These are phyloP conservation scores for Ustilago tritici DNA, from an alignment of 1,284 basidiomycete genomes.

Conservation along the genomic window DNA sequence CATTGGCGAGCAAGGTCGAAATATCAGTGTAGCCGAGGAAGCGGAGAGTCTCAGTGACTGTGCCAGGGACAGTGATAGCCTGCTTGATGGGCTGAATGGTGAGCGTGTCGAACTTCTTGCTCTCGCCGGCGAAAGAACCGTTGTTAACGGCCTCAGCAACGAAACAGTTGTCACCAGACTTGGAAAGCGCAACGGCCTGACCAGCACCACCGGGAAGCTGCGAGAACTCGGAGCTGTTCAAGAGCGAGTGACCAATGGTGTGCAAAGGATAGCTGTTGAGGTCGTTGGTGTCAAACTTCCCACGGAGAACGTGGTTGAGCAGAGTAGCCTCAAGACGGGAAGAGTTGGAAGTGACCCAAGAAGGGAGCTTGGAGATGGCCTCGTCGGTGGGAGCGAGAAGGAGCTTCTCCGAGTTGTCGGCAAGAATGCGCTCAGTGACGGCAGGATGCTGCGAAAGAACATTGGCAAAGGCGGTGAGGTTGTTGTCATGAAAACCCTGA, in stretches of 20 bases:
- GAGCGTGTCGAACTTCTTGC: constrained; percentile 32
- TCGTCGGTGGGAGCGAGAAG: constrained; percentile 53
- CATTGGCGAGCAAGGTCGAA: constrained; percentile 28
- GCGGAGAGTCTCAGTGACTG: constrained; percentile 39
- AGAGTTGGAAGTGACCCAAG: constrained; percentile 48
- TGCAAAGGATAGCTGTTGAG: constrained; percentile 47
- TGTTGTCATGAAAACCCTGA: constrained; percentile 46
- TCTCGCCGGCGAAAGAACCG: constrained; percentile 24
- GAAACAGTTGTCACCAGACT: constrained; percentile 16
- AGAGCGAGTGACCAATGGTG: constrained; percentile 54
- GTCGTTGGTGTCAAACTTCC: constrained; percentile 31
- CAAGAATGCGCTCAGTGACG: constrained; percentile 49
- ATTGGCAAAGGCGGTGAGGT: constrained; percentile 49
- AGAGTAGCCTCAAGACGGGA: constrained; percentile 53
- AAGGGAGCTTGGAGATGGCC: constrained; percentile 43
- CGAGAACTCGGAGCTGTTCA: constrained; percentile 31
- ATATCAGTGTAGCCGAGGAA: constrained; percentile 37
- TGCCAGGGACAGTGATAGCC: constrained; percentile 56
- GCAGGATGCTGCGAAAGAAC: constrained; percentile 40
- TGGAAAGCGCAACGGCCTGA: constrained; percentile 52
- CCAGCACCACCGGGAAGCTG: constrained; percentile 58
- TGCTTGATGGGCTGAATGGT: constrained; percentile 54
- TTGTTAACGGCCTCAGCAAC: constrained; percentile 56
- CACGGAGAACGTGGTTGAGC: constrained; percentile 53
- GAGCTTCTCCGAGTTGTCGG: constrained; percentile 40